Conservation (phyloP, 495 filamentous ascomycete species). For the Chaetomidium leptoderma region DNA sequence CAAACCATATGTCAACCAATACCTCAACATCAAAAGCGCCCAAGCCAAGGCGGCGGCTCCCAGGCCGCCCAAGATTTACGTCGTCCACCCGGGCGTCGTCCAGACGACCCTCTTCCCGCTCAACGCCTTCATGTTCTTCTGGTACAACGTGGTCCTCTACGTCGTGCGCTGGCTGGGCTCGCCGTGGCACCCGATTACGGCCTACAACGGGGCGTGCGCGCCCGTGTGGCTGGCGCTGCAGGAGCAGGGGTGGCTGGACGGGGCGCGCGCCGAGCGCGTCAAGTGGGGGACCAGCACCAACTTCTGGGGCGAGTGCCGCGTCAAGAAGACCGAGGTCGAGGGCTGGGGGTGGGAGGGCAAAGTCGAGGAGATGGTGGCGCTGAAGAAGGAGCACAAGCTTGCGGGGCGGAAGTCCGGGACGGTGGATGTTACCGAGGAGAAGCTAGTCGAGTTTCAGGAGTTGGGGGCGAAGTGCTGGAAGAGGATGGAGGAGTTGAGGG, state of each 20-base stretch:
- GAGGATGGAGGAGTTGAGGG: constrained; percentile 78
- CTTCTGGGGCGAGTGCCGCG: constrained; percentile 51
- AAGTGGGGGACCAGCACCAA: constrained; percentile 84
- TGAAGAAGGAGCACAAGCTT: constrained; percentile 43
- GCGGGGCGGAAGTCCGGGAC: constrained; percentile 55
- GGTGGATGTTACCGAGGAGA: constrained; percentile 58
- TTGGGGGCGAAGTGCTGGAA: constrained; percentile 70
- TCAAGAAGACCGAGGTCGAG: constrained; percentile 70
- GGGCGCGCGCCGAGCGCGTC: constrained; percentile 46
- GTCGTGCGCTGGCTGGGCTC: constrained; percentile 74
- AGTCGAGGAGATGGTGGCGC: constrained; percentile 48
- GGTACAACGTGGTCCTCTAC: constrained; percentile 57
- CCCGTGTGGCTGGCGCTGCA: constrained; percentile 75
- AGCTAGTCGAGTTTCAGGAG: constrained; percentile 66
- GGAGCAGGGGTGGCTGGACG: constrained; percentile 61
- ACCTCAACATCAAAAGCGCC: constrained; percentile 28
- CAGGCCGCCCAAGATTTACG: constrained; percentile 57
- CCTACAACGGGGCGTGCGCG: constrained; percentile 73
- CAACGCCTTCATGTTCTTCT: constrained; percentile 56
- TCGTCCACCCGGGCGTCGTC: constrained; percentile 85
- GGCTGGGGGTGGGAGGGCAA: constrained; percentile 80
- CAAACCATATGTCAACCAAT: constrained; percentile 46
- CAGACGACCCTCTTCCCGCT: constrained; percentile 75
- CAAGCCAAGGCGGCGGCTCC: background rate
- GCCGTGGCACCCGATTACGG: constrained; percentile 73